phyloP scores from a whole-genome alignment of 371 early-diverging fungal genomes.

The Apophysomyces variabilis region DNA sequence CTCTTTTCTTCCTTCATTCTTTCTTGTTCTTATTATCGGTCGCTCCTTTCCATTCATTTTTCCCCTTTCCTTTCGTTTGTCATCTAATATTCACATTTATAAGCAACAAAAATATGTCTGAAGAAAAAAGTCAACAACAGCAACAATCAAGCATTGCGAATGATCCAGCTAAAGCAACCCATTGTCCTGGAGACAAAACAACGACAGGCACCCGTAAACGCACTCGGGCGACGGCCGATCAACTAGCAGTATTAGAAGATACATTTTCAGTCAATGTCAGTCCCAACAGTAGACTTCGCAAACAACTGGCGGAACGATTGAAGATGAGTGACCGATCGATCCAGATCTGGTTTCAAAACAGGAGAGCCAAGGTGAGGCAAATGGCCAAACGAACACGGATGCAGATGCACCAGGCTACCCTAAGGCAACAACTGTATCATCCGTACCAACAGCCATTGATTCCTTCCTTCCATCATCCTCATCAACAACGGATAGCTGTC shows the following conservation, averaged over 20 bases:
- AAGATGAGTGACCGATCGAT: slow-evolving; percentile 87
- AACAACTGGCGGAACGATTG: slow-evolving; percentile 79
- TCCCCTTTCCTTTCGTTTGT: not conserved
- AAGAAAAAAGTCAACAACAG: not conserved
- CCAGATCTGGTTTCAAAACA: slow-evolving; percentile 99
- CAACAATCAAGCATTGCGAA: not conserved
- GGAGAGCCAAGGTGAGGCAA: slow-evolving; percentile 87
- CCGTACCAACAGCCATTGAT: not conserved
- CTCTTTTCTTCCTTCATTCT: not conserved
- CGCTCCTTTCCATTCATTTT: not conserved
- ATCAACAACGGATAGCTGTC: not conserved
- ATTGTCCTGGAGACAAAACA: not conserved
- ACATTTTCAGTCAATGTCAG: slow-evolving; percentile 66
- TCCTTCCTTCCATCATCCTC: not conserved
- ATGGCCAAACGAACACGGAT: slow-evolving; percentile 50
- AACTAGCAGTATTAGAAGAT: slow-evolving; percentile 71
- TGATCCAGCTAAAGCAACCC: no score
- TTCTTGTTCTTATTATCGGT: not conserved
- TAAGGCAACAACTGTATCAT: slow-evolving; percentile 15
- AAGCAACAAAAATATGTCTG: not conserved
- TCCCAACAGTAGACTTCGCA: slow-evolving; percentile 77
- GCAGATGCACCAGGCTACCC: slow-evolving; percentile 28
- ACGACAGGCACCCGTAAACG: slow-evolving; percentile 42
- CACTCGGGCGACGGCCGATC: slow-evolving; percentile 68
- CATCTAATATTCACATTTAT: not conserved